Evolutionary conservation across 78 protist genomes (phyloP), one percentile per base, ranked within the genome.

Genomic region (Mantamonas sphyraenae): DNA sequence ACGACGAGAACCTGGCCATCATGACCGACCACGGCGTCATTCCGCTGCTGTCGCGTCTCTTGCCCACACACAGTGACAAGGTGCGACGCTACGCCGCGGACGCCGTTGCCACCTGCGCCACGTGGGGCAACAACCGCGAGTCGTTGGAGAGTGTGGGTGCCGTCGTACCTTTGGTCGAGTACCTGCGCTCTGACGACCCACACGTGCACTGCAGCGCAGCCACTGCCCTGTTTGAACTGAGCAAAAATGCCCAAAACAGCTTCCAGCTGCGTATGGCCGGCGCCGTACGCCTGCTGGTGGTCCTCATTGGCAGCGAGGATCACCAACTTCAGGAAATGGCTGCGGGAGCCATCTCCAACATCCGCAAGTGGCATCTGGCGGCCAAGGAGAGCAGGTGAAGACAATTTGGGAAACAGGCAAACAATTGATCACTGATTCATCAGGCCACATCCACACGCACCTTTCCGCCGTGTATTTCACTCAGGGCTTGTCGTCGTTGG

Each of bases 21-120:
- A 40, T 76, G 30, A 76, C 81, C 26, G 81, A 76, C 38, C 76
- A 76, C 40, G 81, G 74, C 3, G 43, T 73, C 28, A 58, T 73
- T 9, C 38, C 58, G 35, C 9, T 73, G 24, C 60, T 73, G 33
- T 4, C 64, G 3, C 42, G 28, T 5, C 40, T 75, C 5, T 12
- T 9, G 61, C 42, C 5, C 40, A 62, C 70, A 40, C 5, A 0
- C 20, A 22, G 51, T 34, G 71, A 75, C 65, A 26, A 8, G 26
- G 51, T 75, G 45, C 34, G 60, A 4, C 16, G 16, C 31, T 22
- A 64, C 51, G 64, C 65, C 10, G 64, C 61, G 1, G 72, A 42
- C 35, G 70, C 80, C 42, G 51, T 75, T 53, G 70, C 59, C 14
- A 2, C 39, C 47, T 59, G 70, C 55, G 64, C 72, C 64, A 47